Evolutionary conservation across 805 yeast species (phyloP).

Genomic region (Wickerhamiella parazyma): DNA sequence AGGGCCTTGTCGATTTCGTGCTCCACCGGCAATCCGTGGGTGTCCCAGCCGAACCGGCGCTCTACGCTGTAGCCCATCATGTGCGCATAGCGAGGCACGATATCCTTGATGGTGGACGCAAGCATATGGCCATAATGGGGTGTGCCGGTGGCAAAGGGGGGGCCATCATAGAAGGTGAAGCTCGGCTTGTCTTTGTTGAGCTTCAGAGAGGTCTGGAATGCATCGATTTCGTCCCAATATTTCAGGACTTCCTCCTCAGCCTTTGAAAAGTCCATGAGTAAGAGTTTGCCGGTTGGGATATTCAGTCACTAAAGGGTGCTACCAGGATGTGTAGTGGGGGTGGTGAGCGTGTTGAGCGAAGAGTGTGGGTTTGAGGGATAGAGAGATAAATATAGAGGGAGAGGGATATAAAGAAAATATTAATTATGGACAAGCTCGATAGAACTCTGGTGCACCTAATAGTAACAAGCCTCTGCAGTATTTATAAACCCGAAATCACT

Average conservation of each 20-base stretch:
- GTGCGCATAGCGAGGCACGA: slow-evolving; percentile 93
- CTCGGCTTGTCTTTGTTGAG: slow-evolving; percentile 74
- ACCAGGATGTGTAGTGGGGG: too few species aligned
- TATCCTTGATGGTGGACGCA: slow-evolving; percentile 94
- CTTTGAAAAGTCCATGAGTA: slow-evolving; percentile 47
- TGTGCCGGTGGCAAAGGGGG: slow-evolving; percentile 98
- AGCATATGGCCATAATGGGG: slow-evolving; percentile 98
- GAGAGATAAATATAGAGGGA: too few species aligned
- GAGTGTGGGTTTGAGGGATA: too few species aligned
- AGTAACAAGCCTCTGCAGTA: too few species aligned
- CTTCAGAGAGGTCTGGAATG: slow-evolving; percentile 79
- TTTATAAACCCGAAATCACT: too few species aligned
- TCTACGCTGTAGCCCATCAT: slow-evolving; percentile 95
- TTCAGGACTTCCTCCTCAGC: slow-evolving; percentile 77
- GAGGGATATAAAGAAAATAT: too few species aligned
- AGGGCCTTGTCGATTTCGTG: slow-evolving; percentile 97
- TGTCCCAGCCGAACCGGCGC: slow-evolving; percentile 99
- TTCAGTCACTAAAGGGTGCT: neutral
- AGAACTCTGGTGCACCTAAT: too few species aligned
- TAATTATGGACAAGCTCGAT: too few species aligned
- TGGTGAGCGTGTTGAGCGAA: too few species aligned
- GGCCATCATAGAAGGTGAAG: slow-evolving; percentile 94
- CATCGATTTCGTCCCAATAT: slow-evolving; percentile 82
- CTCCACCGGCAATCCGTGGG: slow-evolving; percentile 97
- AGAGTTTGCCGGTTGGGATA: neutral